These are phyloP conservation scores for Stemphylium beticola DNA, from an alignment of 2,329 filamentous ascomycete genomes.

Conservation along the genomic window DNA sequence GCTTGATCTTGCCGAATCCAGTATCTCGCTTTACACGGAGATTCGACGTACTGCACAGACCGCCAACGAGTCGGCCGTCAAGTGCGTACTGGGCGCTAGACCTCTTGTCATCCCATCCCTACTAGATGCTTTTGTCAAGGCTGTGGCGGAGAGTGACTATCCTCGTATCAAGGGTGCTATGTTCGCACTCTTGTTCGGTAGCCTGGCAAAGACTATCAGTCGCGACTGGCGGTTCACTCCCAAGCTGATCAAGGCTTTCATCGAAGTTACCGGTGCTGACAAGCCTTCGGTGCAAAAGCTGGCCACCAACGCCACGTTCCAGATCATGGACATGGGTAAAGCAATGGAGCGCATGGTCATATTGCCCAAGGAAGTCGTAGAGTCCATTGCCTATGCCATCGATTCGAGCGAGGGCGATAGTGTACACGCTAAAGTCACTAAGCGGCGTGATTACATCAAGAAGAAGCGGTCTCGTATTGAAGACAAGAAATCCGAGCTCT, in stretches of 20 bases:
- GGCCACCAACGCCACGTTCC: constrained; percentile 79
- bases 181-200: constrained; percentile 89
- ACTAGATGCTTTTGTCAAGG: constrained; percentile 76
- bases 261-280: constrained; percentile 86
- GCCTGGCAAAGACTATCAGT: constrained; percentile 82
- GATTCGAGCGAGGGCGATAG: constrained; percentile 57
- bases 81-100: constrained; percentile 85
- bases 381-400: constrained; percentile 62
- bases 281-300: constrained; percentile 94
- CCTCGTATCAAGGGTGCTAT: constrained; percentile 93
- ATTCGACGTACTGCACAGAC: constrained; percentile 93
- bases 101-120: constrained; percentile 90
- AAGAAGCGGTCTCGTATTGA: constrained; percentile 80
- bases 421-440: constrained; percentile 65
- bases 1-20: constrained; percentile 86
- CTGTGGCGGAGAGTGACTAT: constrained; percentile 80
- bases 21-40: constrained; percentile 90
- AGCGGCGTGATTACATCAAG: constrained; percentile 75
- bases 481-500: constrained; percentile 78
- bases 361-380: constrained; percentile 72
- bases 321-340: constrained; percentile 90
- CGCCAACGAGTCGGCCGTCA: constrained; percentile 90
- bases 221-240: constrained; percentile 96
- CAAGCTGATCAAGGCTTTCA: constrained; percentile 85
- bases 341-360: constrained; percentile 86